Conservation (phyloP, 176 grass and related monocot genomes). For the Carex parvula region DNA sequence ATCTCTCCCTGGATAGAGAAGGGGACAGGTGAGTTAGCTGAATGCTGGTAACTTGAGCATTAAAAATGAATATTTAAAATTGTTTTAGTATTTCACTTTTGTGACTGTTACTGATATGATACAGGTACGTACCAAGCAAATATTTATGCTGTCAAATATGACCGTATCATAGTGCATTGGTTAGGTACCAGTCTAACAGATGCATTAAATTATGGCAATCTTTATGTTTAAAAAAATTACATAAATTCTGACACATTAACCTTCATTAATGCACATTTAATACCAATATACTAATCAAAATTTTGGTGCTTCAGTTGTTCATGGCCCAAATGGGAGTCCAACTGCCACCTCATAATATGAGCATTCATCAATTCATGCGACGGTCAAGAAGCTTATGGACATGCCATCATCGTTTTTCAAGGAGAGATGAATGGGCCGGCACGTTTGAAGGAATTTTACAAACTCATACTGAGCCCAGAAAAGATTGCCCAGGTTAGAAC, state of each 20-base stretch:
- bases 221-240: neutral
- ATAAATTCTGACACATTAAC: neutral
- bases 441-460: conserved; percentile 75
- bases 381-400: conserved; percentile 72
- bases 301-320: conserved; percentile 43
- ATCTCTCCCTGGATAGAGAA: conserved; percentile 80
- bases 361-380: conserved; percentile 90
- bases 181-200: neutral
- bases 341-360: conserved; percentile 79
- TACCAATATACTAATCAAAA: neutral
- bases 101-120: neutral
- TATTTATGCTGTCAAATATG: neutral
- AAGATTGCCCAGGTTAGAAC: conserved; percentile 74
- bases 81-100: neutral
- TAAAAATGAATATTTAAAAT: neutral
- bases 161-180: neutral
- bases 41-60: neutral
- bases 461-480: conserved; percentile 50
- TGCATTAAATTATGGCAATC: neutral
- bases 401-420: conserved; percentile 63
- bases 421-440: conserved; percentile 84
- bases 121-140: neutral
- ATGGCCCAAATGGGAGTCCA: conserved; percentile 57
- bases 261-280: neutral
- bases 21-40: conserved; percentile 49